A percentile compares a stretch with the other conserved stretches of the same genome.
These are phyloP conservation scores for Monsonia emarginata DNA, from an alignment of 441 rosid genomes.

Conservation along the genomic window DNA sequence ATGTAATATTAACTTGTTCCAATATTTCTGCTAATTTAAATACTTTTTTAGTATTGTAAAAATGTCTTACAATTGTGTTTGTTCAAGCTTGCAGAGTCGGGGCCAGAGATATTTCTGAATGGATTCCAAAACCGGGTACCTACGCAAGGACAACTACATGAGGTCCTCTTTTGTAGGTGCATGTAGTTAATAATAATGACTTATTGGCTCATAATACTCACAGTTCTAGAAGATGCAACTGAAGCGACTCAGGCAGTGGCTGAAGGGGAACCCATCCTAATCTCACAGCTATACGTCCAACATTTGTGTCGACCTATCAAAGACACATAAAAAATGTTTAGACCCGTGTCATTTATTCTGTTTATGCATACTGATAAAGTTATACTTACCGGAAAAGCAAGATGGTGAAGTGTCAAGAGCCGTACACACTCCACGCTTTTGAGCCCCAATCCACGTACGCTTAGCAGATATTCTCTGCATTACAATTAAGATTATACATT, in stretches of 20 bases:
- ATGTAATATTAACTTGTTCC: slow-evolving; percentile 4
- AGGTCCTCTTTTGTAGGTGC: slow-evolving; percentile 14
- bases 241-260: slow-evolving; percentile 92
- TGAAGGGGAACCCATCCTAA: slow-evolving; percentile 98
- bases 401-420: slow-evolving; percentile 86
- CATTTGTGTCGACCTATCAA: slow-evolving; percentile 90
- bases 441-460: slow-evolving; percentile 76
- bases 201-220: slow-evolving; percentile 26
- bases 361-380: slow-evolving; percentile 15
- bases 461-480: slow-evolving; percentile 76
- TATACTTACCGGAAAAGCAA: slow-evolving; percentile 86
- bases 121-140: slow-evolving; percentile 89
- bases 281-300: slow-evolving; percentile 94
- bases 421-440: slow-evolving; percentile 98
- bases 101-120: slow-evolving; percentile 97
- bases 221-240: slow-evolving; percentile 89
- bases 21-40: slow-evolving; percentile 11
- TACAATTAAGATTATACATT: background rate
- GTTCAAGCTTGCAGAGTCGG: slow-evolving; percentile 92
- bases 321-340: slow-evolving; percentile 14
- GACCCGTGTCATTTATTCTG: slow-evolving; percentile 12
- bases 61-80: slow-evolving; percentile 57
- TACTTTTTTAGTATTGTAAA: slow-evolving; percentile 3
- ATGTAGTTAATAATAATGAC: slow-evolving; percentile 10
- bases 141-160: slow-evolving; percentile 19